phyloP scores from a whole-genome alignment of 2,329 filamentous ascomycete species.

The Amauroascus niger region DNA sequence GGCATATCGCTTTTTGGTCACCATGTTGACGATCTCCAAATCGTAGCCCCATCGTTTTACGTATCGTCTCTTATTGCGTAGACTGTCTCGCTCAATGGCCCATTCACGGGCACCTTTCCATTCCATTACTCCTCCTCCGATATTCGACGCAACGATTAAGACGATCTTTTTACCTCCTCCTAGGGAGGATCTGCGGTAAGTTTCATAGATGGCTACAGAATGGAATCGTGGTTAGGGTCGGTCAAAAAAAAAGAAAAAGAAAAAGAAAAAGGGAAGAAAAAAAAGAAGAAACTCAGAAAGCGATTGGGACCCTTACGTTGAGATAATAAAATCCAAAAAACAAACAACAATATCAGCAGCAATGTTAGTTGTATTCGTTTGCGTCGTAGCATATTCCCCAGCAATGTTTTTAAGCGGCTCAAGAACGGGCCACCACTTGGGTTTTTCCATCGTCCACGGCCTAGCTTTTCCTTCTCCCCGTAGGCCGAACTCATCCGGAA shows the following conservation, averaged over 20 bases:
- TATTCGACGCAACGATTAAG: conserved; percentile 84
- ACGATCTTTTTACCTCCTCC: conserved; percentile 87
- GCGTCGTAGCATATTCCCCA: conserved; percentile 51
- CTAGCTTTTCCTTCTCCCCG: conserved; percentile 68
- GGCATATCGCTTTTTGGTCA: conserved; percentile 94
- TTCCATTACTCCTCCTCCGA: conserved; percentile 96
- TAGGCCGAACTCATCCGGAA: conserved; percentile 51
- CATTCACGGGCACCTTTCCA: conserved; percentile 97
- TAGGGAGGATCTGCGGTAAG: conserved; percentile 62
- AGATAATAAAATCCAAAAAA: conserved; percentile 58
- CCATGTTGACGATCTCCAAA: conserved; percentile 94
- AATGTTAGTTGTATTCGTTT: conserved; percentile 55
- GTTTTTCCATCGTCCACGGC: conserved; percentile 51
- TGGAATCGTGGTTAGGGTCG: conserved; percentile 7
- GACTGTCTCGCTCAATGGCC: conserved; percentile 94
- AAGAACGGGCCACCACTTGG: conserved; percentile 27
- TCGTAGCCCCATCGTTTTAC: conserved; percentile 84
- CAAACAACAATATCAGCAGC: conserved; percentile 50
- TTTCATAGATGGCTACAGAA: conserved; percentile 43
- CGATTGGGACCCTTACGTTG: too few species aligned
- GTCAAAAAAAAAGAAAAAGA: background rate
- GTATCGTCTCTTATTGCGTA: conserved; percentile 90
- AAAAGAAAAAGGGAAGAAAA: too few species aligned
- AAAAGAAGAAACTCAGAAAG: too few species aligned
- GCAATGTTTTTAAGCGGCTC: conserved; percentile 26